A percentile compares a stretch with the other conserved stretches of the same genome.
These are phyloP conservation scores for Coix lacrymajobi DNA, from an alignment of 176 grass and related monocot species.

Conservation along the genomic window DNA sequence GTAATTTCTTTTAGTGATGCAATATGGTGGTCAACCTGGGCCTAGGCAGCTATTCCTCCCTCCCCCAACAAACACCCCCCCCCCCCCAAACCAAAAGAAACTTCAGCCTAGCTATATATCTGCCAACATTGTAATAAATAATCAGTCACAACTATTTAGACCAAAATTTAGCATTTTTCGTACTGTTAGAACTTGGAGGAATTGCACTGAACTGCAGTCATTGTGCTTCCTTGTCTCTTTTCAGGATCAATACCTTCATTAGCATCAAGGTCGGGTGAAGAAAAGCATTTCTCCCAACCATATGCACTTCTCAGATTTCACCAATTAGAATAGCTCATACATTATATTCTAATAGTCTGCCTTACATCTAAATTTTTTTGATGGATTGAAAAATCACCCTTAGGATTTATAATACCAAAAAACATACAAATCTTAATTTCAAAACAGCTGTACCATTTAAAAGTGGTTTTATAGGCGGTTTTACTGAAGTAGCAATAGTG, in stretches of 20 bases:
- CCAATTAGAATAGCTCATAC: no score
- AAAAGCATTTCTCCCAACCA: background rate
- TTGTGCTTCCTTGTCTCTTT: background rate
- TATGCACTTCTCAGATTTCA: background rate
- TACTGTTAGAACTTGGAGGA: background rate
- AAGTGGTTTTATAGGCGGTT: no score
- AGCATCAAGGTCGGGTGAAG: background rate
- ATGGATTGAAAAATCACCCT: no score
- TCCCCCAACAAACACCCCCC: no score
- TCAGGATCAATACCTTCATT: background rate
- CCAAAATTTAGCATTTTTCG: background rate
- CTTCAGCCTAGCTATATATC: background rate
- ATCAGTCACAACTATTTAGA: background rate
- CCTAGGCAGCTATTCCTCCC: no score
- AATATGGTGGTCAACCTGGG: background rate
- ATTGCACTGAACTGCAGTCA: background rate
- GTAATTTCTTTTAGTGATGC: background rate
- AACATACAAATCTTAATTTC: no score
- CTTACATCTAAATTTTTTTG: no score
- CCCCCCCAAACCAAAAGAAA: no score
- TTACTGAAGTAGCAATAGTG: no score
- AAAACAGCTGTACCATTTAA: no score
- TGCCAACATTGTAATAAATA: background rate
- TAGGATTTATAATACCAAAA: no score
- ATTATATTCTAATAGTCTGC: no score